phyloP scores from a whole-genome alignment of 495 filamentous ascomycete genomes.

The Lasiosphaeris hirsuta region DNA sequence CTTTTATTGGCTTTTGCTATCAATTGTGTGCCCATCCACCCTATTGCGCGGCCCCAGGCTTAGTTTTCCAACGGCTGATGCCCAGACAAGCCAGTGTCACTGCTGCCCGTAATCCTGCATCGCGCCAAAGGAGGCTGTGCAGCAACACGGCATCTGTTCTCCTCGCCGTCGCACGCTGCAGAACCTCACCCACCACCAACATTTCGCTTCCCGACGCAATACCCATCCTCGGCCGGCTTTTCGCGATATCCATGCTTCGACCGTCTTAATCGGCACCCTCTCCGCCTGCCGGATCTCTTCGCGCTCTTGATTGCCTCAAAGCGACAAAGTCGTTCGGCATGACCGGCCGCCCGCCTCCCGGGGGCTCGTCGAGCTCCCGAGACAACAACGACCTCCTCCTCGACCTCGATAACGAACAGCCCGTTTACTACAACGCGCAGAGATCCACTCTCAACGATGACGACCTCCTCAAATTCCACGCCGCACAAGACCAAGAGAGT shows the following conservation, averaged over 20 bases:
- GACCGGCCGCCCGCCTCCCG: slow-evolving; percentile 64
- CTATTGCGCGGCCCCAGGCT: background rate
- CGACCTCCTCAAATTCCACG: slow-evolving; percentile 65
- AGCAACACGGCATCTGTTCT: slow-evolving; percentile 2
- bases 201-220: background rate
- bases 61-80: slow-evolving; percentile 1
- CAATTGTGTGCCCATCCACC: background rate
- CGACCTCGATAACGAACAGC: slow-evolving; percentile 66
- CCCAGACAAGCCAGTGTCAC: too few relatives aligned
- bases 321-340: slow-evolving; percentile 43
- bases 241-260: slow-evolving; percentile 12
- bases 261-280: slow-evolving; percentile 4
- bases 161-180: background rate
- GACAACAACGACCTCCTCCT: slow-evolving; percentile 73
- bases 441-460: slow-evolving; percentile 73
- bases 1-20: background rate
- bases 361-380: slow-evolving; percentile 56
- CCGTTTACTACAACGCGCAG: slow-evolving; percentile 69
- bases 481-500: slow-evolving; percentile 57
- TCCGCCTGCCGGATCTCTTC: slow-evolving; percentile 28
- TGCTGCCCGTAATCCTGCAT: slow-evolving; percentile 16
- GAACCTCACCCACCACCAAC: background rate
- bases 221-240: background rate
- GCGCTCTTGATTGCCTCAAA: slow-evolving; percentile 32
- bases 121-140: slow-evolving; percentile 37